These are phyloP conservation scores for Candida maris DNA, from an alignment of 805 yeast genomes.

Conservation along the genomic window DNA sequence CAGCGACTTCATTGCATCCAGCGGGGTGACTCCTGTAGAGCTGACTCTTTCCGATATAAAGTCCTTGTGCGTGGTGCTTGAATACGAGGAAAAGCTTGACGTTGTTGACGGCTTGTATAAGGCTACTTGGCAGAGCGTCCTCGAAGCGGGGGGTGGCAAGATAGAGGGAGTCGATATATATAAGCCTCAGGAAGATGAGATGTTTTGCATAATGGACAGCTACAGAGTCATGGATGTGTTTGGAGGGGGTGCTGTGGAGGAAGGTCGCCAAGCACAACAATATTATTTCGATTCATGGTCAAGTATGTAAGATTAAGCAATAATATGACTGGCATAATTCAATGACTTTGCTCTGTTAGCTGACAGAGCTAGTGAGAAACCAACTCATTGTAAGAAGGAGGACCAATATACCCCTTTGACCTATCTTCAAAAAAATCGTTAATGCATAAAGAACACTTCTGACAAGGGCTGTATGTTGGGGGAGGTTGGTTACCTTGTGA, in stretches of 20 bases:
- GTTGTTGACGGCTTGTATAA: constrained; percentile 59
- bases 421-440: constrained; percentile 3
- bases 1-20: constrained; percentile 63
- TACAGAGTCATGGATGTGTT: constrained; percentile 28
- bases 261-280: constrained; percentile 11
- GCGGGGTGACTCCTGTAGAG: constrained; percentile 80
- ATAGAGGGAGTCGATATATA: constrained; percentile 26
- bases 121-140: constrained; percentile 80
- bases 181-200: constrained; percentile 27
- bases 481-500: constrained; percentile 21
- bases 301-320: constrained; percentile 15
- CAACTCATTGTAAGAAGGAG: constrained; percentile 15
- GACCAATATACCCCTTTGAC: constrained; percentile 10
- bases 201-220: constrained; percentile 30
- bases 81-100: constrained; percentile 83
- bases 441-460: constrained; percentile 5
- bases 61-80: constrained; percentile 80
- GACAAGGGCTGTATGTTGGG: constrained; percentile 13
- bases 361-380: constrained; percentile 1
- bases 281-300: constrained; percentile 32
- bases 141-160: constrained; percentile 59
- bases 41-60: constrained; percentile 70
- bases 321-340: too few relatives aligned
- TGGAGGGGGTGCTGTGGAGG: constrained; percentile 16
- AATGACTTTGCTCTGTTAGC: not conserved